A percentile compares a stretch with the other conserved stretches of the same genome.
These are phyloP conservation scores for Colletotrichum agaves DNA, from an alignment of 2,329 filamentous ascomycete species.

Conservation along the genomic window DNA sequence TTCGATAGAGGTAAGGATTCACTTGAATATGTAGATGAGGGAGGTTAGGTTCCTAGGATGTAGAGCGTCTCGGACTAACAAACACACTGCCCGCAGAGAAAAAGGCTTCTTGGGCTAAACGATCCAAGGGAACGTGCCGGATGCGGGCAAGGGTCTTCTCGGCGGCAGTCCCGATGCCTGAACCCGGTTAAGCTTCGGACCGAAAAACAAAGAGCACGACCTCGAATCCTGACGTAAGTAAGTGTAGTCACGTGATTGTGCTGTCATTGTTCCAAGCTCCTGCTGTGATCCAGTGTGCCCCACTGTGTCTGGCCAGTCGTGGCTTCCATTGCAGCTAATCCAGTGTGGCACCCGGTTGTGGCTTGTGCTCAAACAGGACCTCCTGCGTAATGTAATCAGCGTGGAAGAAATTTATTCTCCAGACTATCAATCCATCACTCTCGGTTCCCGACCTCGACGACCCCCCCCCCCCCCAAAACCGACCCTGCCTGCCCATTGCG, in stretches of 20 bases:
- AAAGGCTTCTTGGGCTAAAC: slow-evolving; percentile 21
- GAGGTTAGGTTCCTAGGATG: slow-evolving; percentile 4
- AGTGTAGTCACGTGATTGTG: slow-evolving; percentile 2
- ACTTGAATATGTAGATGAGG: not conserved
- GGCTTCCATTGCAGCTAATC: slow-evolving; percentile 20
- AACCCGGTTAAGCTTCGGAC: slow-evolving; percentile 33
- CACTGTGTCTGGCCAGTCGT: slow-evolving; percentile 18
- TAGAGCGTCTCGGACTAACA: slow-evolving; percentile 4
- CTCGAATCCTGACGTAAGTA: not conserved
- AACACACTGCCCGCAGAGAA: slow-evolving; percentile 11
- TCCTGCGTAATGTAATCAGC: slow-evolving; percentile 38
- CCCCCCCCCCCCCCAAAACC: slow-evolving; percentile 15
- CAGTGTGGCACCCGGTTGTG: slow-evolving; percentile 19
- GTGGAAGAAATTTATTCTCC: slow-evolving; percentile 41
- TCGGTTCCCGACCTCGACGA: slow-evolving; percentile 31
- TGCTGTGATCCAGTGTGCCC: not conserved
- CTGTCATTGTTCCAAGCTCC: slow-evolving; percentile 1
- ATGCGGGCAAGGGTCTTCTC: slow-evolving; percentile 31
- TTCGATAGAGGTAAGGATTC: not conserved
- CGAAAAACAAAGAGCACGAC: not conserved
- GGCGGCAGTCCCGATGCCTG: slow-evolving; percentile 9
- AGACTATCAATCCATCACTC: slow-evolving; percentile 25
- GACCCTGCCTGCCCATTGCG: slow-evolving; percentile 33
- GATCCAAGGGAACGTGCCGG: slow-evolving; percentile 27
- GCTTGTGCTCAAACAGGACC: slow-evolving; percentile 36